These are phyloP conservation scores for Physocladia obscura DNA, from an alignment of 192 early-diverging fungal genomes.

Conservation along the genomic window DNA sequence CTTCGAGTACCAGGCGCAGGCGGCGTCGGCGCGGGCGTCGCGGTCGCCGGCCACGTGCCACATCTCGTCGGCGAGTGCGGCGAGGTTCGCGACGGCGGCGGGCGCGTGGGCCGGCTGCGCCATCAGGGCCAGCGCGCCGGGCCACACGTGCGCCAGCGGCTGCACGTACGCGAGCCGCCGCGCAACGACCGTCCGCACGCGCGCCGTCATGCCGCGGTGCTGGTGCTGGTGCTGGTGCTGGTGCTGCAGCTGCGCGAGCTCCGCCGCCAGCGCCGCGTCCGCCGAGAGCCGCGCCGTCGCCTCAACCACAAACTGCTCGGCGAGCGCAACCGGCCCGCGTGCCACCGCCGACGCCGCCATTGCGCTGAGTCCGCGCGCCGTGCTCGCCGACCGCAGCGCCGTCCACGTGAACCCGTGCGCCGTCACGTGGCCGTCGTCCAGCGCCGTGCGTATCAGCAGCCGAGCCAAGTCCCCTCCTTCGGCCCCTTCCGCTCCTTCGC, in stretches of 20 bases:
- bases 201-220: no score
- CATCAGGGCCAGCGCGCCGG: slow-evolving; percentile 77
- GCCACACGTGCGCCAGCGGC: slow-evolving; percentile 76
- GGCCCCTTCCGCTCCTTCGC: neutral
- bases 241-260: neutral
- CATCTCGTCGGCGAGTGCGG: slow-evolving; percentile 76
- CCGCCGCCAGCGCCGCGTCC: neutral
- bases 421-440: slow-evolving; percentile 69
- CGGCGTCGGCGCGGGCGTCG: slow-evolving; percentile 64
- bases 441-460: slow-evolving; percentile 52
- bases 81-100: slow-evolving; percentile 65
- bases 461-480: neutral
- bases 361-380: slow-evolving; percentile 13
- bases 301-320: neutral
- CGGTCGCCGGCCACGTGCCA: slow-evolving; percentile 86
- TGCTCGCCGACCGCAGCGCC: slow-evolving; percentile 63
- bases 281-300: neutral
- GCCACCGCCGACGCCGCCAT: neutral
- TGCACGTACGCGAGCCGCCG: slow-evolving; percentile 70
- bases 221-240: no score
- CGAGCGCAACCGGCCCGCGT: neutral
- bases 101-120: slow-evolving; percentile 76
- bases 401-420: slow-evolving; percentile 74
- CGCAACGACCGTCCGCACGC: slow-evolving; percentile 60
- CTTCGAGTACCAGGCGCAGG: slow-evolving; percentile 77